These are phyloP conservation scores for Entonaema liquescens DNA, from an alignment of 495 filamentous ascomycete genomes.

Conservation along the genomic window DNA sequence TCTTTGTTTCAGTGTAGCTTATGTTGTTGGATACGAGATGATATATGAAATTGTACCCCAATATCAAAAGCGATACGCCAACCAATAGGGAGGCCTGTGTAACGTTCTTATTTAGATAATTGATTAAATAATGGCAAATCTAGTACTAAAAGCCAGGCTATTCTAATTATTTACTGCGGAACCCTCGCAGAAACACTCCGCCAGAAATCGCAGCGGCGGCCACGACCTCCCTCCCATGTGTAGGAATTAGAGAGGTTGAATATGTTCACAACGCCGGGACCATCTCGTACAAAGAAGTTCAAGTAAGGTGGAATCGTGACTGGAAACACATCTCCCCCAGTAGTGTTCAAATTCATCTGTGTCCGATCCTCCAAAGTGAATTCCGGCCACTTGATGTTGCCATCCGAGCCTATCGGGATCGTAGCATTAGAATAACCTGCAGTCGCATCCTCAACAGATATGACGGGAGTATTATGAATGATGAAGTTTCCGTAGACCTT, in stretches of 20 bases:
- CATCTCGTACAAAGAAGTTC: slow-evolving; percentile 45
- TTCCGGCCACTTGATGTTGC: slow-evolving; percentile 46
- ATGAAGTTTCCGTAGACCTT: slow-evolving; percentile 66
- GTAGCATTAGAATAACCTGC: slow-evolving; percentile 50
- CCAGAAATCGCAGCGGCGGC: slow-evolving; percentile 65
- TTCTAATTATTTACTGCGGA: slow-evolving; percentile 13
- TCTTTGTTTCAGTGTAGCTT: background rate
- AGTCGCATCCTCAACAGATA: slow-evolving; percentile 55
- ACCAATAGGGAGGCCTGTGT: background rate
- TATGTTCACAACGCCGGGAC: slow-evolving; percentile 56
- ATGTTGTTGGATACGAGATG: slow-evolving; percentile 2
- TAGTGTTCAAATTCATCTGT: slow-evolving; percentile 64
- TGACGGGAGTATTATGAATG: slow-evolving; percentile 55
- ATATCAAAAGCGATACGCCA: slow-evolving; percentile 21
- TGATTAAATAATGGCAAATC: background rate
- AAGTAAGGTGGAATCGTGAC: slow-evolving; percentile 39
- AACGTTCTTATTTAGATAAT: background rate
- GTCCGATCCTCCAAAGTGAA: slow-evolving; percentile 49
- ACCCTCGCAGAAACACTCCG: slow-evolving; percentile 33
- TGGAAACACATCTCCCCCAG: slow-evolving; percentile 54
- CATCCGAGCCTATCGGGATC: slow-evolving; percentile 36
- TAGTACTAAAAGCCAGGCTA: background rate
- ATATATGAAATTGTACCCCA: background rate
- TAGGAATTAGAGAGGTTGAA: slow-evolving; percentile 60
- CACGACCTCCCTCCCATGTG: slow-evolving; percentile 67